Evolutionary conservation across 1,284 basidiomycete genomes (phyloP).

Genomic region (Agroathelia rolfsii): DNA sequence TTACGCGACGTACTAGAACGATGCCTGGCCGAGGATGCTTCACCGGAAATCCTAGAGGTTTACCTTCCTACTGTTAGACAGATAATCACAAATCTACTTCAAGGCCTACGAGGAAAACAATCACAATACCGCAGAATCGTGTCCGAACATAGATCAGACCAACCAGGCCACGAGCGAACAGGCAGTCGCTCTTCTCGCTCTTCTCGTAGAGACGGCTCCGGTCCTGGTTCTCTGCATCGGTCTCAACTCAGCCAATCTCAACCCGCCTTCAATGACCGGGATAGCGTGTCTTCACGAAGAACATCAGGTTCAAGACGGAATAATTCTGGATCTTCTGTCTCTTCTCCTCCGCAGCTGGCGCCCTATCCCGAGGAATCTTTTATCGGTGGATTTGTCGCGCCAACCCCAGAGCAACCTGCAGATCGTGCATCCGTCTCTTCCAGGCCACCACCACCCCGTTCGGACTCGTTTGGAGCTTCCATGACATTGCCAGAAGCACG

Average conservation of each 20-base stretch:
- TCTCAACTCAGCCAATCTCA: slow-evolving; percentile 2
- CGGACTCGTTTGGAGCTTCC: not conserved
- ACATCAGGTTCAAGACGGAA: slow-evolving; percentile 7
- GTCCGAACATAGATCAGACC: slow-evolving; percentile 46
- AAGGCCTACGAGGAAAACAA: slow-evolving; percentile 89
- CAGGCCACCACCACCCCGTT: slow-evolving; percentile 4
- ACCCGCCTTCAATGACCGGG: slow-evolving; percentile 4
- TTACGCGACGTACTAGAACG: slow-evolving; percentile 83
- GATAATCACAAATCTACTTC: slow-evolving; percentile 88
- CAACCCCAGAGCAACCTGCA: slow-evolving; percentile 20
- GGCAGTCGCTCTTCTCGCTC: slow-evolving; percentile 43
- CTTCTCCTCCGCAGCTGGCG: slow-evolving; percentile 3
- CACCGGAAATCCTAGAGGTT: slow-evolving; percentile 73
- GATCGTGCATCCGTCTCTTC: slow-evolving; percentile 6
- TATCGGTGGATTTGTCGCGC: slow-evolving; percentile 41
- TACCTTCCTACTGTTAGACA: slow-evolving; percentile 88
- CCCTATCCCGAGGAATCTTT: slow-evolving; percentile 27
- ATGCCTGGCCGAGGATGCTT: slow-evolving; percentile 86
- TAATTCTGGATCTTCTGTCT: slow-evolving; percentile 4
- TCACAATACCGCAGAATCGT: slow-evolving; percentile 64
- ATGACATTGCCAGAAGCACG: slow-evolving; percentile 7
- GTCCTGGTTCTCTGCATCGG: slow-evolving; percentile 1
- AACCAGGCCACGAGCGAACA: slow-evolving; percentile 36
- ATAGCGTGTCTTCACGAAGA: too few species aligned
- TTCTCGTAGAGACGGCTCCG: slow-evolving; percentile 26